phyloP scores from a whole-genome alignment of 2,329 filamentous ascomycete species.

The Leptoxyphium fumago region DNA sequence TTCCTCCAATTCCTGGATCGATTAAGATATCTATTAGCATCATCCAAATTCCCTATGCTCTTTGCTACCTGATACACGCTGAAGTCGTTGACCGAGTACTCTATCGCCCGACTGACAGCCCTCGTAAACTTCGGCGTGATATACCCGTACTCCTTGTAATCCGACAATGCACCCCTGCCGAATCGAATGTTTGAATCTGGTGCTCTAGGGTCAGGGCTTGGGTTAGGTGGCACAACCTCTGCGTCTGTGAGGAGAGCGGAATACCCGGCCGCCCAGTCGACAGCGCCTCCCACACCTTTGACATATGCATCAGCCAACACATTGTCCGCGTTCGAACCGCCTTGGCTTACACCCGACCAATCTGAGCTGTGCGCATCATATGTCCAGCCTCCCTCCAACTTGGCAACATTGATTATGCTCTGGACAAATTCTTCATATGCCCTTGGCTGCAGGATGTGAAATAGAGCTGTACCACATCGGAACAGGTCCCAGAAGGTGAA shows the following conservation, averaged over 20 bases:
- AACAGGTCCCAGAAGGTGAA: slow-evolving; percentile 58
- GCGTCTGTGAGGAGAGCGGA: slow-evolving; percentile 52
- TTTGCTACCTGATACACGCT: slow-evolving; percentile 48
- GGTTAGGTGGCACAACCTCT: slow-evolving; percentile 45
- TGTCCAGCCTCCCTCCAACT: slow-evolving; percentile 48
- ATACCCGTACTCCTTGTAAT: slow-evolving; percentile 51
- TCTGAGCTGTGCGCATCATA: slow-evolving; percentile 57
- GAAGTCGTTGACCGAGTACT: slow-evolving; percentile 58
- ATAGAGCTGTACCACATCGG: slow-evolving; percentile 49
- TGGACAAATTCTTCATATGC: slow-evolving; percentile 52
- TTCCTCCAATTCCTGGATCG: slow-evolving; percentile 57
- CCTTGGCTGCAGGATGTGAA: slow-evolving; percentile 48
- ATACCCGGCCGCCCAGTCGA: slow-evolving; percentile 51
- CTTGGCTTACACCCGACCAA: slow-evolving; percentile 54
- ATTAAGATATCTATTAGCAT: slow-evolving; percentile 44
- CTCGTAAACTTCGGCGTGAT: slow-evolving; percentile 47
- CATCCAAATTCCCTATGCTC: slow-evolving; percentile 37
- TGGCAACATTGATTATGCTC: slow-evolving; percentile 51
- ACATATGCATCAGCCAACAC: slow-evolving; percentile 58
- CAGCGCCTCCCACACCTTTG: slow-evolving; percentile 47
- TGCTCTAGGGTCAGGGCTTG: slow-evolving; percentile 43
- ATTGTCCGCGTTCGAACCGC: slow-evolving; percentile 56
- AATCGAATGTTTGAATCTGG: slow-evolving; percentile 49
- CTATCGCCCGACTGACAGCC: slow-evolving; percentile 49
- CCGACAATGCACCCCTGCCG: slow-evolving; percentile 52